Conservation (phyloP, 164 flowering plant genomes). For the Kingdonia uniflora region DNA sequence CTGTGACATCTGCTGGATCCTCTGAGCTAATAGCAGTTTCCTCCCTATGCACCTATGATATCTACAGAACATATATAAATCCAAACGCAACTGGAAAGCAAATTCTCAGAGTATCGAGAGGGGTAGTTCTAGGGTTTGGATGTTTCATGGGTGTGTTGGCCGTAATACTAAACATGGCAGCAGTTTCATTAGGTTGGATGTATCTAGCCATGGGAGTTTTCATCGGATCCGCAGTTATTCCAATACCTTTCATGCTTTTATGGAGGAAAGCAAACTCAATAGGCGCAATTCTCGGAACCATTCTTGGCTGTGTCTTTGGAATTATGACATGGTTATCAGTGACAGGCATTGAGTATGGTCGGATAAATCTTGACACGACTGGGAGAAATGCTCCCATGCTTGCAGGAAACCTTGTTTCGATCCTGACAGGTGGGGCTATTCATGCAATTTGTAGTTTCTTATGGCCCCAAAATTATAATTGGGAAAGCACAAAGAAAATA, state of each 20-base stretch:
- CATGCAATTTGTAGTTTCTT: slow-evolving; percentile 61
- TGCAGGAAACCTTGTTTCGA: slow-evolving; percentile 86
- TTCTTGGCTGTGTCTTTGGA: slow-evolving; percentile 60
- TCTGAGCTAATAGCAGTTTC: slow-evolving; percentile 94
- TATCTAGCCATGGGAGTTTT: slow-evolving; percentile 92
- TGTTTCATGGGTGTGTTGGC: slow-evolving; percentile 93
- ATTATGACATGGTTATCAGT: slow-evolving; percentile 66
- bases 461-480: slow-evolving; percentile 79
- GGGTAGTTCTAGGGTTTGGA: slow-evolving; percentile 60
- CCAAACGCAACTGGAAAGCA: slow-evolving; percentile 75
- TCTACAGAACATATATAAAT: slow-evolving; percentile 83
- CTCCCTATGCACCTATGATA: slow-evolving; percentile 89
- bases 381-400: slow-evolving; percentile 96
- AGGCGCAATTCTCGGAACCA: slow-evolving; percentile 73
- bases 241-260: slow-evolving; percentile 89
- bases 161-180: slow-evolving; percentile 78
- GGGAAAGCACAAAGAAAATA: slow-evolving; percentile 76
- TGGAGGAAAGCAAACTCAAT: slow-evolving; percentile 80
- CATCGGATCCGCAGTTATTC: slow-evolving; percentile 82
- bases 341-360: slow-evolving; percentile 57
- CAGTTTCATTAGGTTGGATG: slow-evolving; percentile 96
- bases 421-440: slow-evolving; percentile 65
- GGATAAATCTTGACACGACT: slow-evolving; percentile 78
- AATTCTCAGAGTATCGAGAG: slow-evolving; percentile 74
- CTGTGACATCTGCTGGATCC: slow-evolving; percentile 95